Evolutionary conservation across 495 filamentous ascomycete genomes (phyloP).

Genomic region (Daldinia concentrica): DNA sequence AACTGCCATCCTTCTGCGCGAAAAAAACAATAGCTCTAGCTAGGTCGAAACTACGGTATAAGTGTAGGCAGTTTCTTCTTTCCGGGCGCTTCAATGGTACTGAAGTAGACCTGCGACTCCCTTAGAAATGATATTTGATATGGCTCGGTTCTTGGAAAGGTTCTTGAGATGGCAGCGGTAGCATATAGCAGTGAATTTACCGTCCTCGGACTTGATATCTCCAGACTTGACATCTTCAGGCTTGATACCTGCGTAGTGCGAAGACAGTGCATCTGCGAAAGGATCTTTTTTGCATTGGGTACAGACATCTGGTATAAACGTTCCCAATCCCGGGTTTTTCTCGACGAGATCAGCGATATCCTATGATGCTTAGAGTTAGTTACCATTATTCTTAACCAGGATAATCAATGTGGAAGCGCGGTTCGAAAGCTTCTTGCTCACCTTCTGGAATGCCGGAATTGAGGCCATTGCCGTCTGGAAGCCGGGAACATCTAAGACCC

Average conservation of each 20-base stretch:
- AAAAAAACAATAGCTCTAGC: neutral
- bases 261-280: neutral
- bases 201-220: too few species aligned
- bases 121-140: too few species aligned
- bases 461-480: neutral
- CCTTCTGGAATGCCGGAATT: neutral
- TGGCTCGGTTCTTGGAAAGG: too few species aligned
- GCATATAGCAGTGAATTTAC: too few species aligned
- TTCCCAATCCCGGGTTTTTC: neutral
- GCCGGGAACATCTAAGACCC: neutral
- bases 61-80: too few species aligned
- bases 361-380: neutral
- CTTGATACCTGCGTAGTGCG: too few species aligned
- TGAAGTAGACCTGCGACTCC: too few species aligned
- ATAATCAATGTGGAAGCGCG: neutral
- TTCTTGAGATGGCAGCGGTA: too few species aligned
- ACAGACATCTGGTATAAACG: neutral
- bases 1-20: neutral
- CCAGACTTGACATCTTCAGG: too few species aligned
- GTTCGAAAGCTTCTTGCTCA: neutral
- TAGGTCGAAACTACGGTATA: too few species aligned
- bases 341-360: neutral
- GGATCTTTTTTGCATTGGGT: neutral
- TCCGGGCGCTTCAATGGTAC: too few species aligned
- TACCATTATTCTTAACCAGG: neutral